phyloP scores from a whole-genome alignment of 164 flowering plant species.

The Cinnamomum chago region DNA sequence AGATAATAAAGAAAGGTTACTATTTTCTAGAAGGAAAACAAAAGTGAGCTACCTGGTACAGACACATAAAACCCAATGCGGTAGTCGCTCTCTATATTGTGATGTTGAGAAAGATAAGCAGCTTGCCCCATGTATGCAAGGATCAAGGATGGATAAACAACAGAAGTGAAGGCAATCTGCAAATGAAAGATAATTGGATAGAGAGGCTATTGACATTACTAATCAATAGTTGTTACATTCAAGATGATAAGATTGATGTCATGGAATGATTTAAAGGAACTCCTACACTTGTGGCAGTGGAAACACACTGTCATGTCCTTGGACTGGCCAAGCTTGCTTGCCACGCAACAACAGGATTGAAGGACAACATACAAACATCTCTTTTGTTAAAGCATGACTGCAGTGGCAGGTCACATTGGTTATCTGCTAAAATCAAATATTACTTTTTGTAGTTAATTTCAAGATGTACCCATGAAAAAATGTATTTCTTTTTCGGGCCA shows the following conservation, averaged over 20 bases:
- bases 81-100: conserved; percentile 30
- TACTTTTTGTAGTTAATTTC: no score
- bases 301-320: not conserved
- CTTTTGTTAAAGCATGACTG: not conserved
- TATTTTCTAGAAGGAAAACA: not conserved
- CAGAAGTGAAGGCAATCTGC: conserved; percentile 81
- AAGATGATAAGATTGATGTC: not conserved
- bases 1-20: not conserved
- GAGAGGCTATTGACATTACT: not conserved
- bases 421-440: not conserved
- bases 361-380: not conserved
- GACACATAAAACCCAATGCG: conserved; percentile 79
- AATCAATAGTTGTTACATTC: not conserved
- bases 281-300: not conserved
- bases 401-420: not conserved
- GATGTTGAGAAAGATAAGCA: conserved; percentile 74
- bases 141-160: conserved; percentile 81
- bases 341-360: not conserved
- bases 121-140: conserved; percentile 97
- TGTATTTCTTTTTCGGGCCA: no score
- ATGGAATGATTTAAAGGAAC: not conserved
- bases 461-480: no score
- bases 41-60: conserved; percentile 62
- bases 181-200: not conserved
- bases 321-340: not conserved